Conservation (phyloP, 2,329 filamentous ascomycete species). For the Trichoderma brevicompactum region DNA sequence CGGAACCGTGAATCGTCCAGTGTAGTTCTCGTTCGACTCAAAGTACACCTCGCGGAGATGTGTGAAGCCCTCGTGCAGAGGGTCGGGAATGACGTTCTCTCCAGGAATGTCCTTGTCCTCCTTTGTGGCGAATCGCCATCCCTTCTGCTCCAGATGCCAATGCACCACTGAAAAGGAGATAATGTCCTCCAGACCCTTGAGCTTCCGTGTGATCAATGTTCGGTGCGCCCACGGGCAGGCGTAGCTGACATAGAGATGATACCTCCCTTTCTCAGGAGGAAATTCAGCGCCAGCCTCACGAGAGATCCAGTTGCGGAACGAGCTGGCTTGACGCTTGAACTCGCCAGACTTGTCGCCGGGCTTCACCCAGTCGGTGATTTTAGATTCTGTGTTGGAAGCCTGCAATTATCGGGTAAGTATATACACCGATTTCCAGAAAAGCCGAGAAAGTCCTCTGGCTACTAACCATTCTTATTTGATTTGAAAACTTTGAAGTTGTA, state of each 20-base stretch:
- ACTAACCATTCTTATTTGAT: conserved; percentile 23
- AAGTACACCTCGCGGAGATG: conserved; percentile 83
- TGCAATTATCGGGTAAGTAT: conserved; percentile 41
- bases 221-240: conserved; percentile 93
- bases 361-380: conserved; percentile 82
- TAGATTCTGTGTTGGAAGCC: conserved; percentile 4
- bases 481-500: neutral
- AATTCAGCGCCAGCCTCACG: conserved; percentile 73
- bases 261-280: conserved; percentile 83
- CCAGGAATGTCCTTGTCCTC: conserved; percentile 59
- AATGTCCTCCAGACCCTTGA: conserved; percentile 90
- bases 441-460: neutral
- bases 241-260: conserved; percentile 94
- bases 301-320: conserved; percentile 82
- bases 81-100: conserved; percentile 67
- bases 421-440: neutral
- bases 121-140: conserved; percentile 80
- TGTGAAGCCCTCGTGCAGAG: conserved; percentile 69
- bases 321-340: conserved; percentile 86
- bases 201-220: conserved; percentile 80
- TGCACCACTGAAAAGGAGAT: conserved; percentile 83
- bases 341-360: conserved; percentile 80
- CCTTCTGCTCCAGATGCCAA: conserved; percentile 76
- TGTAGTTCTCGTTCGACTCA: conserved; percentile 70
- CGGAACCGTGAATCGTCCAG: conserved; percentile 84